phyloP scores from a whole-genome alignment of 129 eudicot species.

The Lonicera japonica region DNA sequence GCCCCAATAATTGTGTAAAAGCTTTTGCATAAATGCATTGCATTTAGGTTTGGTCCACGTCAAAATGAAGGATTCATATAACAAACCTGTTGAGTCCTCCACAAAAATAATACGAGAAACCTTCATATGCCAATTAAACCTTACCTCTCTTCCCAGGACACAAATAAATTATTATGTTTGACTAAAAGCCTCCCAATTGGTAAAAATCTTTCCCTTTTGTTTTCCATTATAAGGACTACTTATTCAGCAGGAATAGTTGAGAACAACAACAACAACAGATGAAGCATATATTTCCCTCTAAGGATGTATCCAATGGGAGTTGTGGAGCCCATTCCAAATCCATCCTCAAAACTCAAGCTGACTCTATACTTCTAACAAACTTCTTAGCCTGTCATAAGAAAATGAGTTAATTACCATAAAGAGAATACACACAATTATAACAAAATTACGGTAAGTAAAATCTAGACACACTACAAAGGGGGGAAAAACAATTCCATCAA shows the following conservation, averaged over 20 bases:
- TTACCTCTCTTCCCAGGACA: neutral
- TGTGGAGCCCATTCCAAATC: neutral
- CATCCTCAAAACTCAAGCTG: constrained; percentile 22
- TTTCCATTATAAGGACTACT: neutral
- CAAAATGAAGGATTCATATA: no score
- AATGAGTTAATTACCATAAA: constrained; percentile 11
- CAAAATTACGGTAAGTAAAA: no score
- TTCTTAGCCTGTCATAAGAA: constrained; percentile 57
- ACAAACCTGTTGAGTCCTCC: no score
- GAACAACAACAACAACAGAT: neutral
- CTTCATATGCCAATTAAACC: neutral
- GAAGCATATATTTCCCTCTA: neutral
- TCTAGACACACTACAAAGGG: no score
- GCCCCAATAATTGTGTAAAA: no score
- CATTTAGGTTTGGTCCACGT: no score
- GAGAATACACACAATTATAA: no score
- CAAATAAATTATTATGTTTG: neutral
- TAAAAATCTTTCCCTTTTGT: neutral
- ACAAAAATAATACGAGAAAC: no score
- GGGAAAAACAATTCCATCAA: no score
- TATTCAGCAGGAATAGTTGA: neutral
- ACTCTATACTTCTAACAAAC: constrained; percentile 54
- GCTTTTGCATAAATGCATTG: no score
- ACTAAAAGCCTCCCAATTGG: neutral
- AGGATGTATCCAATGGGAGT: neutral